A percentile compares a stretch with the other conserved stretches of the same genome.
phyloP scores from a whole-genome alignment of 345 rosid species.

The Eucalyptus regnans region DNA sequence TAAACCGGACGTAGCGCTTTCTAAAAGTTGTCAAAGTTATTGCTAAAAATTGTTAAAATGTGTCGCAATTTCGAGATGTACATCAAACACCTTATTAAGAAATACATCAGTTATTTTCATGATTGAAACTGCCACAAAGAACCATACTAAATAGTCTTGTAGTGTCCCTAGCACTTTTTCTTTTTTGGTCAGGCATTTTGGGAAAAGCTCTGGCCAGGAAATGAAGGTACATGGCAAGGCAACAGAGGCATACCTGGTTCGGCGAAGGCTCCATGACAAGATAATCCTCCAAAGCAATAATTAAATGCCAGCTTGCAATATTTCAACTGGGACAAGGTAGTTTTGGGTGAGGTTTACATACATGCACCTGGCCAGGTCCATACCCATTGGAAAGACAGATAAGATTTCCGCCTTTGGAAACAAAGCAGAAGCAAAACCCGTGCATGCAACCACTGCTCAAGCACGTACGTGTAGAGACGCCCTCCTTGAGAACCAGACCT shows the following conservation, averaged over 20 bases:
- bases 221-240: neutral
- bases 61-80: neutral
- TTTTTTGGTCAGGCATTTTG: neutral
- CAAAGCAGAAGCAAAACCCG: neutral
- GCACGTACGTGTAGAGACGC: neutral
- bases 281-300: neutral
- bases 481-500: neutral
- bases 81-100: neutral
- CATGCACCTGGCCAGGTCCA: neutral
- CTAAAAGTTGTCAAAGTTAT: neutral
- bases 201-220: neutral
- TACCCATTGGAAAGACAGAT: neutral
- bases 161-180: neutral
- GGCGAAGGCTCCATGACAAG: neutral
- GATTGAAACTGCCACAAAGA: neutral
- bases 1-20: fast-evolving
- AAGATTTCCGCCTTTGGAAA: neutral
- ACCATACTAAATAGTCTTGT: neutral
- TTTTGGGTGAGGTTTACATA: neutral
- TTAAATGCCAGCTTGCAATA: neutral
- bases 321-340: neutral
- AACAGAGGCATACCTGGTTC: neutral
- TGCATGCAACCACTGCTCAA: neutral
- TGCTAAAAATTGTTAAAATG: neutral
- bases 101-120: neutral